Evolutionary conservation across 164 flowering plant species (phyloP), one percentile per base, ranked within the genome.

Genomic region (Kingdonia uniflora): DNA sequence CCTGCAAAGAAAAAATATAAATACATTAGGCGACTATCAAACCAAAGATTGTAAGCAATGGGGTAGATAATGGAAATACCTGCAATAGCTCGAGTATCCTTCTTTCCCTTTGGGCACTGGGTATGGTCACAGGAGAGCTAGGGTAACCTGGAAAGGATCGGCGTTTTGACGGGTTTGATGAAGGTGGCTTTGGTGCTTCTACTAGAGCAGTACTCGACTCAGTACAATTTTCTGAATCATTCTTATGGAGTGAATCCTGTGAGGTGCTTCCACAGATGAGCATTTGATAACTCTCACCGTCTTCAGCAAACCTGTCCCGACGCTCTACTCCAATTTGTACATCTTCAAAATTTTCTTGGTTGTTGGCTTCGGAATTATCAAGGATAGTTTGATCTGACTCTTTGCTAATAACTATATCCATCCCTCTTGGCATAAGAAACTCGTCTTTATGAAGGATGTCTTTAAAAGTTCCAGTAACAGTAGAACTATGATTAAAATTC

Each of bases 61-160:
- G 19, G 20, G 22, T 44, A 2, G 5, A 51, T 25, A 15, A 19
- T 40, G 43, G 19, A 56, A 19, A 46, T 19, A 84, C 95, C 95
- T 87, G 72, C 56, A 87, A 64, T 46, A 65, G 60, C 52, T 77
- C 71, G 45, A 82, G 75, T 59, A 87, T 75, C 61, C 80, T 67
- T 54, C 69, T 81, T 72, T 77, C 81, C 77, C 89, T 73, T 53
- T 52, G 68, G 49, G 70, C 57, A 53, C 58, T 68, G 58, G 49
- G 47, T 20, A 68, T 64, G 41, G 76, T 70, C 54, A 65, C 53
- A 50, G 72, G 51, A 53, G 74, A 65, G 56, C 79, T 60, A 20
- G 85, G 77, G 68, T 72, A 68, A 46, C 56, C 69, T 50, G 54
- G 77, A 72, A 53, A 52, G 20, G 76, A 58, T 56, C 59, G 74